A percentile compares a stretch with the other conserved stretches of the same genome.
Conservation (phyloP, 768 basidiomycete species). For the Suillus discolor region DNA sequence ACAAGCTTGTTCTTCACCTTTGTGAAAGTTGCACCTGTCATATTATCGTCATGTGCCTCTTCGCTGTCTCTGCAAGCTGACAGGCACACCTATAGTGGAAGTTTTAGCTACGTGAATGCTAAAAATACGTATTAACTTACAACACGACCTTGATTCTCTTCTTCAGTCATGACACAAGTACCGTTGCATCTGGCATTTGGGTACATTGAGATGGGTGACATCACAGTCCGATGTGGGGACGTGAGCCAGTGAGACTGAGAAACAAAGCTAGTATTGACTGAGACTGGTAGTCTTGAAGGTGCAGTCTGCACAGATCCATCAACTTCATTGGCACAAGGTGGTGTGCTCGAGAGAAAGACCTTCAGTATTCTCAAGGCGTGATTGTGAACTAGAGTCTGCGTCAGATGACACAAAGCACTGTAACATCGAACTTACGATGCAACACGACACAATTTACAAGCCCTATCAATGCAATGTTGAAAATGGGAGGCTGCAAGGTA, state of each 20-base stretch:
- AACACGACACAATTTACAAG: not conserved
- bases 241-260: not conserved
- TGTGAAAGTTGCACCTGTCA: slow-evolving; percentile 24
- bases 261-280: not conserved
- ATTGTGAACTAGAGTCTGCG: not conserved
- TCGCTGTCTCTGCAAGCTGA: slow-evolving; percentile 30
- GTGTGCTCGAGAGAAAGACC: not conserved
- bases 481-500: not conserved
- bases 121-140: slow-evolving; percentile 10
- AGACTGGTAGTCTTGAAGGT: not conserved
- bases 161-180: not conserved
- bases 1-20: slow-evolving; percentile 19
- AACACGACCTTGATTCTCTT: slow-evolving; percentile 13
- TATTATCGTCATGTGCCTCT: slow-evolving; percentile 23
- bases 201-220: not conserved
- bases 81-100: slow-evolving; percentile 22
- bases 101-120: not conserved
- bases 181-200: not conserved
- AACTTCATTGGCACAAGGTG: not conserved
- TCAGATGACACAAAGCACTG: not conserved
- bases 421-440: not conserved
- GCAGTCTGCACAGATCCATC: not conserved
- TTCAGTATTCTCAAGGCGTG: not conserved
- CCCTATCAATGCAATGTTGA: not conserved
- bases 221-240: not conserved